phyloP scores from a whole-genome alignment of 1,139 yeast species.

The Saccharomyces pastorianus region DNA sequence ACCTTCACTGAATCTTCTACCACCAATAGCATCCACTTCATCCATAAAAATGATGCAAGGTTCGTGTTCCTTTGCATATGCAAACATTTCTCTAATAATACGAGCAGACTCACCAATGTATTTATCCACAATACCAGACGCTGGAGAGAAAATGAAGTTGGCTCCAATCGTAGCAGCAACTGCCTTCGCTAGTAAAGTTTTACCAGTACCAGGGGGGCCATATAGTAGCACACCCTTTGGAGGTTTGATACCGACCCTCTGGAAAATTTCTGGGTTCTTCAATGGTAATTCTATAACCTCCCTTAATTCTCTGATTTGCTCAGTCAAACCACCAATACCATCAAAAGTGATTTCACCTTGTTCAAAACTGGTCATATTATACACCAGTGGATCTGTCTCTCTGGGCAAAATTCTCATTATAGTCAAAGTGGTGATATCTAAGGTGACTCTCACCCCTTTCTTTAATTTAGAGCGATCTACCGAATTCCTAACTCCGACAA shows the following conservation, averaged over 20 bases:
- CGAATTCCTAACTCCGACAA: slow-evolving; percentile 93
- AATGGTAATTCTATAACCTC: slow-evolving; percentile 97
- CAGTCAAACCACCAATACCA: slow-evolving; percentile 94
- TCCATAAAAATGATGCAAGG: slow-evolving; percentile 99
- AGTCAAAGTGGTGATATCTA: slow-evolving; percentile 96
- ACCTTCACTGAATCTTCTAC: slow-evolving; percentile 96
- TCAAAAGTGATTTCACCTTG: slow-evolving; percentile 94
- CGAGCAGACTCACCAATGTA: slow-evolving; percentile 98
- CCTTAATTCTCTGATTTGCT: slow-evolving; percentile 91
- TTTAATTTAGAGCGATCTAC: slow-evolving; percentile 75
- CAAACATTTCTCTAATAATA: slow-evolving; percentile 95
- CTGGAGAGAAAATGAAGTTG: slow-evolving; percentile 94
- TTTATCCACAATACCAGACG: slow-evolving; percentile 96
- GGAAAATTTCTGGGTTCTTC: slow-evolving; percentile 92
- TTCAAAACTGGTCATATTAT: slow-evolving; percentile 96
- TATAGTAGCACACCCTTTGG: slow-evolving; percentile 95
- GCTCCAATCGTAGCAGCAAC: slow-evolving; percentile 99
- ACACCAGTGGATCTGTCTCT: slow-evolving; percentile 96
- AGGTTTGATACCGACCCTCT: slow-evolving; percentile 93
- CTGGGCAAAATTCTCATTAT: slow-evolving; percentile 96
- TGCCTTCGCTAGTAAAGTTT: slow-evolving; percentile 90
- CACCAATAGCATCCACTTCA: slow-evolving; percentile 98
- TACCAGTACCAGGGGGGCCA: slow-evolving; percentile 99
- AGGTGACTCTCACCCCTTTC: slow-evolving; percentile 92
- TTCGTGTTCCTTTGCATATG: slow-evolving; percentile 95